Base-by-base conservation (phyloP, 768 basidiomycete genomes). In the Coprinopsis strossmayeri region DNA sequence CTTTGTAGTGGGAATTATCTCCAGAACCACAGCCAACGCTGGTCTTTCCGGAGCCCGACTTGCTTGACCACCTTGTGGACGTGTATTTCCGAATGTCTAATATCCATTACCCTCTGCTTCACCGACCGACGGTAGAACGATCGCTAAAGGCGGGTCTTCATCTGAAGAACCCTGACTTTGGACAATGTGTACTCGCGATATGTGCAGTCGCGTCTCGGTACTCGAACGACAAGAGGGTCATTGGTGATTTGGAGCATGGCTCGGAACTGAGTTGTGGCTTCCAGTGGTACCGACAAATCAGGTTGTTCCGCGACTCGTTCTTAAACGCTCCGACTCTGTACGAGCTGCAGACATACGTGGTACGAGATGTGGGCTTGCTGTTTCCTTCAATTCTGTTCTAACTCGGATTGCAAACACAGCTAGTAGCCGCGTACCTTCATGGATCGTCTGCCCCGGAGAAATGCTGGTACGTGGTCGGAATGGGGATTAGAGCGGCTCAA, bases 341-440 rank as follows among this genome's bases (percentile, higher is more conserved):
- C 59, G 87, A 90, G 53, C 61, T 91, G 47, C 89, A 91, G 58
- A 71, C 71, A 25, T 77, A 78, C 57, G 65, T 62, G 17, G 71
- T 71, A 50, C 64, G 73, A 2, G 34, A n/a, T n/a, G n/a, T n/a
- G n/a, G n/a, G n/a, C n/a, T n/a, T n/a, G n/a, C n/a, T n/a, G n/a
- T n/a, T n/a, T n/a, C n/a, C n/a, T n/a, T n/a, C n/a, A n/a, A n/a
- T n/a, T n/a, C n/a, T n/a, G n/a, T n/a, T n/a, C n/a, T n/a, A n/a
- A n/a, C n/a, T n/a, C 48, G 2, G 55, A 58, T 25, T 27, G 13
- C 12, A n/a, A n/a, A 10, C 43, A 3, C 37, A 79, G 78, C 52
- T 80, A 26, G 62, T 68, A 9, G 65, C 70, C 0, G 48, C 64
- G 49, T 78, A 68, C 61, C 66, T 77, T 13, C 71, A 71, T 51